Percentiles rank a stretch among this genome's conserved stretches.
phyloP scores from a whole-genome alignment of 441 rosid species.

The Isatis lusitanica region DNA sequence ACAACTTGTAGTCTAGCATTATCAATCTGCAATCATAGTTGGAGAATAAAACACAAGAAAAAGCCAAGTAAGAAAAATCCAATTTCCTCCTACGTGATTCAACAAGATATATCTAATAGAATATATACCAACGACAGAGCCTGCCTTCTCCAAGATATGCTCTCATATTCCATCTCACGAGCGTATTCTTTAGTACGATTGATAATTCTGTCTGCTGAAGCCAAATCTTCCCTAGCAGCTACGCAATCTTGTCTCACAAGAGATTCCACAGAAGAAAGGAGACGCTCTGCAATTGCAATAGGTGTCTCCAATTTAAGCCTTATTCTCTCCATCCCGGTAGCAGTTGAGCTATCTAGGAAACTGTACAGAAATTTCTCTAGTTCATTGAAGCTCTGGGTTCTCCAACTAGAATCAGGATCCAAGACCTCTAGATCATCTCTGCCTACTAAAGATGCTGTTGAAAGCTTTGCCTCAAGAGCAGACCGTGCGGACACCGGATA shows the following conservation, averaged over 20 bases:
- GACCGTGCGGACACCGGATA: conserved; percentile 86
- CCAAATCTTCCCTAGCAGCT: conserved; percentile 67
- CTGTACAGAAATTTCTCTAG: conserved; percentile 74
- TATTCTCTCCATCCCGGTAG: conserved; percentile 78
- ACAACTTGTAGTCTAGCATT: conserved; percentile 62
- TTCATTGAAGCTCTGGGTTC: conserved; percentile 56
- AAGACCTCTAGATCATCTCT: conserved; percentile 43
- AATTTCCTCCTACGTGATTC: conserved; percentile 21
- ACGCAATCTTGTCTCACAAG: conserved; percentile 56
- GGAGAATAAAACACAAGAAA: conserved; percentile 26
- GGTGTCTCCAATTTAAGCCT: conserved; percentile 96
- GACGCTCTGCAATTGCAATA: conserved; percentile 72
- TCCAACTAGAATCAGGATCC: conserved; percentile 53
- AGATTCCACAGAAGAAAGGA: conserved; percentile 70
- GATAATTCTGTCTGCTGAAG: conserved; percentile 52
- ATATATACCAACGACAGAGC: conserved; percentile 62
- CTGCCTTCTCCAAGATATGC: conserved; percentile 75
- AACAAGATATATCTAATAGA: conserved; percentile 16
- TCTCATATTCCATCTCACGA: conserved; percentile 70
- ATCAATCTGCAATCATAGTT: conserved; percentile 61
- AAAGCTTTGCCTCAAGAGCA: conserved; percentile 84
- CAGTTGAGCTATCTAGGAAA: conserved; percentile 84
- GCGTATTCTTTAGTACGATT: conserved; percentile 53
- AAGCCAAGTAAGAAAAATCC: conserved; percentile 16
- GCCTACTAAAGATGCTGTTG: conserved; percentile 47